These are phyloP conservation scores for Penicillium arizonense DNA, from an alignment of 495 filamentous ascomycete species.

Conservation along the genomic window DNA sequence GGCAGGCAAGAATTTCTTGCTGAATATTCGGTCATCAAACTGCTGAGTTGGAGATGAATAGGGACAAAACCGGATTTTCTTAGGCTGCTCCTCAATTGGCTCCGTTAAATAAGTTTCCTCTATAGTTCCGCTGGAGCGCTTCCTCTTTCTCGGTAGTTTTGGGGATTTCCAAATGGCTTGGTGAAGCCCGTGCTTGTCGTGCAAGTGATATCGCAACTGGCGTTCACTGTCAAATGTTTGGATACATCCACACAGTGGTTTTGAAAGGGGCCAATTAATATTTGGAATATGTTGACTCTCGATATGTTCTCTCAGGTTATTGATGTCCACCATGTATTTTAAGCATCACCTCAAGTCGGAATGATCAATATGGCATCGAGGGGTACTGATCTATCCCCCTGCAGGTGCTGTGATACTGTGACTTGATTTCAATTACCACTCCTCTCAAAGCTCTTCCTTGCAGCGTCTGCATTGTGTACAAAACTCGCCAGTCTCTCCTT, in stretches of 20 bases:
- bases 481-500: too few species aligned
- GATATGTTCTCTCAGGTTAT: constrained; percentile 8
- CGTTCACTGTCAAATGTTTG: not conserved
- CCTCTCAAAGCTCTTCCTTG: too few species aligned
- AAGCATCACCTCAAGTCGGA: too few species aligned
- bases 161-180: not conserved
- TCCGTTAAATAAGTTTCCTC: not conserved
- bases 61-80: not conserved
- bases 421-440: too few species aligned
- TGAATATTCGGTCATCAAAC: not conserved
- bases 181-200: not conserved
- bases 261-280: not conserved
- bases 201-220: not conserved
- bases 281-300: not conserved
- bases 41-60: not conserved
- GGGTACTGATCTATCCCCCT: too few species aligned
- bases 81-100: not conserved
- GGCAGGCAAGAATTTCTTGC: not conserved
- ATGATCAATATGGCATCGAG: too few species aligned
- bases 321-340: too few species aligned
- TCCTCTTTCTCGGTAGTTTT: constrained; percentile 1
- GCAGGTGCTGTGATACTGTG: too few species aligned
- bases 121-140: not conserved
- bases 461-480: too few species aligned
- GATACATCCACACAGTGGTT: not conserved